These are phyloP conservation scores for Allium cepa DNA, from an alignment of 106 monocot genomes.

Conservation along the genomic window DNA sequence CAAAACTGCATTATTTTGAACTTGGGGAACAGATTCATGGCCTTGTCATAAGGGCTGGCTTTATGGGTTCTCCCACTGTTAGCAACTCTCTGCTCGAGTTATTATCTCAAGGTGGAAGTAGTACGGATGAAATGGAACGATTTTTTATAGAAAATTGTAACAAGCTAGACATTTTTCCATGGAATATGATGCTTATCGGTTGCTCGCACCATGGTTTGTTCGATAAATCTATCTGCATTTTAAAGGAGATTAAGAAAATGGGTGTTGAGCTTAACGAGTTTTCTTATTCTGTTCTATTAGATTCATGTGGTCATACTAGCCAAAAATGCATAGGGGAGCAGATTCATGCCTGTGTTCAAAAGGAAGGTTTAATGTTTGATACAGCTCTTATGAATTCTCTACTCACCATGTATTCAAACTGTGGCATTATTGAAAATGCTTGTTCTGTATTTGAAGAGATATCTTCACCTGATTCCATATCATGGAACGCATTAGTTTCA, in stretches of 20 bases:
- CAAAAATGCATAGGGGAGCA: slow-evolving; percentile 10
- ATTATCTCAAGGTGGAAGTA: slow-evolving; percentile 19
- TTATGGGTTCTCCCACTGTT: slow-evolving; percentile 7
- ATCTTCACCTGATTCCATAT: slow-evolving; percentile 24
- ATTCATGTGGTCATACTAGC: slow-evolving; percentile 11
- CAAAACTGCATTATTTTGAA: slow-evolving; percentile 15
- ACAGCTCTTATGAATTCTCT: slow-evolving; percentile 32
- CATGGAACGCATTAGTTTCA: slow-evolving; percentile 41
- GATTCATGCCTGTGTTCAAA: slow-evolving; percentile 22
- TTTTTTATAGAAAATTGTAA: slow-evolving; percentile 14
- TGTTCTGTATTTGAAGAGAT: slow-evolving; percentile 19
- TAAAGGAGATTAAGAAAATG: slow-evolving; percentile 12
- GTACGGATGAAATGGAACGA: slow-evolving; percentile 26
- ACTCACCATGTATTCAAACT: slow-evolving; percentile 29
- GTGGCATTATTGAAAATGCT: slow-evolving; percentile 15
- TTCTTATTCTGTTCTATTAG: slow-evolving; percentile 31
- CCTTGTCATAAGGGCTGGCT: slow-evolving; percentile 20
- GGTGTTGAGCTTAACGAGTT: slow-evolving; percentile 27
- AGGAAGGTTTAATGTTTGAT: slow-evolving; percentile 27
- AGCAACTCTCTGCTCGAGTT: slow-evolving; percentile 29
- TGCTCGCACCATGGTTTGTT: slow-evolving; percentile 9
- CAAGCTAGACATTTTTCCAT: slow-evolving; percentile 17
- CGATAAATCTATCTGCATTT: slow-evolving; percentile 14
- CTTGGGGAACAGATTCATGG: slow-evolving; percentile 26
- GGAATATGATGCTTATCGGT: slow-evolving; percentile 31